Percentiles rank a stretch among this genome's conserved stretches.
Conservation (phyloP, 208 protist species). For the Phytomonas sp. region DNA sequence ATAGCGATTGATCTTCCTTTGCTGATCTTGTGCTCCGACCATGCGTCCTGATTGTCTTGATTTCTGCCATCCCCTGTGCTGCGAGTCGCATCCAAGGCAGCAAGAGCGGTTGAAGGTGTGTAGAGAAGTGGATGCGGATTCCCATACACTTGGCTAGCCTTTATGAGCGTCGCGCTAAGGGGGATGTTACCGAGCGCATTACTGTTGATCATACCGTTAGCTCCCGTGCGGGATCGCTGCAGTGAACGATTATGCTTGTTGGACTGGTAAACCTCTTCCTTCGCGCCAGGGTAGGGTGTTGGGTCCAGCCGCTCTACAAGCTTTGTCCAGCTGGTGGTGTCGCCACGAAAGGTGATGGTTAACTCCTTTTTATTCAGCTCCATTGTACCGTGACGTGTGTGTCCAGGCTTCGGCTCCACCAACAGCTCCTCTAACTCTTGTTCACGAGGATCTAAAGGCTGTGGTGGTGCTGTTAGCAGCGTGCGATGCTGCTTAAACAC, state of each 20-base stretch:
- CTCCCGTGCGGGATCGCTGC: constrained; percentile 5
- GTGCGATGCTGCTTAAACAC: constrained; percentile 73
- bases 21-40: neutral
- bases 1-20: neutral
- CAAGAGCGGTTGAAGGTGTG: constrained; percentile 19
- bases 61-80: neutral
- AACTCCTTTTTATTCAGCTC: constrained; percentile 52
- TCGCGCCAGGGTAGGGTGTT: constrained; percentile 57
- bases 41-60: neutral
- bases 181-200: constrained; percentile 41
- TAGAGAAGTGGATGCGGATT: constrained; percentile 73
- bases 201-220: constrained; percentile 10
- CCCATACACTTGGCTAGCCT: constrained; percentile 59
- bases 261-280: constrained; percentile 31
- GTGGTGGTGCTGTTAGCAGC: constrained; percentile 49
- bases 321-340: constrained; percentile 56
- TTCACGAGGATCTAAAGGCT: constrained; percentile 65
- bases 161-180: constrained; percentile 36
- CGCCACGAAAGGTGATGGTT: constrained; percentile 78
- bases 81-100: constrained; percentile 9
- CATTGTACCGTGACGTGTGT: constrained; percentile 37
- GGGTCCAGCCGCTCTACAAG: constrained; percentile 53
- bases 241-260: constrained; percentile 7
- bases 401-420: constrained; percentile 26
- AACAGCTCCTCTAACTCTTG: constrained; percentile 34